These are phyloP conservation scores for Thymus quinquecostatus DNA, from an alignment of 257 asterid genomes.

Conservation along the genomic window DNA sequence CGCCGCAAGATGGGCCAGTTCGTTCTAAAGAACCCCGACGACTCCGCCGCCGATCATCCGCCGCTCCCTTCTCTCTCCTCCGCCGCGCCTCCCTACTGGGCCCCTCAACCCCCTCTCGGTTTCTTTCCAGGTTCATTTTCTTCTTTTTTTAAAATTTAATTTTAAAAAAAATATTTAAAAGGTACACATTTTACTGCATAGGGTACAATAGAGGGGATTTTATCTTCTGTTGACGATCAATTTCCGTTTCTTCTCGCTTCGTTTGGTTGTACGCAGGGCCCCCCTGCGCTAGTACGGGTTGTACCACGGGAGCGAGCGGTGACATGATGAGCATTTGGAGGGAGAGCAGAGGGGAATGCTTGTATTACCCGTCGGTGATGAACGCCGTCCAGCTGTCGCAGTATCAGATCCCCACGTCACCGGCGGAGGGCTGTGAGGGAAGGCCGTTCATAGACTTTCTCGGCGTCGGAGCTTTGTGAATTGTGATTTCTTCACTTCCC, in stretches of 20 bases:
- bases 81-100: conserved; percentile 19
- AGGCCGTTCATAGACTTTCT: conserved; percentile 88
- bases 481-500: too few species aligned
- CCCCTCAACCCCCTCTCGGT: conserved; percentile 45
- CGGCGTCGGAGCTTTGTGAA: conserved; percentile 74
- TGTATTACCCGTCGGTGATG: neutral
- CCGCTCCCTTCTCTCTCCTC: neutral
- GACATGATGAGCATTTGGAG: neutral
- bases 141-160: neutral
- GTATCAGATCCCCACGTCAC: neutral
- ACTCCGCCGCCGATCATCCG: neutral
- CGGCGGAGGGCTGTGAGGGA: conserved; percentile 38
- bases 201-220: too few species aligned
- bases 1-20: conserved; percentile 74
- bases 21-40: conserved; percentile 36
- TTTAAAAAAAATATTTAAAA: neutral
- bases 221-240: too few species aligned
- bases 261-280: neutral
- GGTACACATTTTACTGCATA: too few species aligned
- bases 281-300: neutral
- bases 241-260: too few species aligned
- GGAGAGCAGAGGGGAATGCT: neutral
- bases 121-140: conserved; percentile 47
- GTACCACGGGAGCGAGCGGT: neutral
- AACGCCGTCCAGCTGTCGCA: neutral